Conservation (phyloP, 176 grass and related monocot genomes). For the Stipa capillata region DNA sequence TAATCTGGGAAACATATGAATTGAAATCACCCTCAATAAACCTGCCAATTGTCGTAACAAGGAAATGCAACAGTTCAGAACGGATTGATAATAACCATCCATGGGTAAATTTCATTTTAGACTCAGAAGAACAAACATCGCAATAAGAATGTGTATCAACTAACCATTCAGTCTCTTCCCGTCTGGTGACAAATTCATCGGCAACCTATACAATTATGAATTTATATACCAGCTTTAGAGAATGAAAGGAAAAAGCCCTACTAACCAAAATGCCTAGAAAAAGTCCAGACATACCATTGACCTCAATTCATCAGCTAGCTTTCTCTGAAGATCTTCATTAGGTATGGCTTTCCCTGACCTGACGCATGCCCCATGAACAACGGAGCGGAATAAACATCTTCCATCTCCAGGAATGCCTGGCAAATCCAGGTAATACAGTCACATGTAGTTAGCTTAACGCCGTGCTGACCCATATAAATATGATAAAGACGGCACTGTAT, state of each 20-base stretch:
- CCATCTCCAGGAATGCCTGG: conserved; percentile 78
- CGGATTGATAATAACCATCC: neutral
- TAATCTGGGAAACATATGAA: conserved; percentile 71
- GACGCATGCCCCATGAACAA: conserved; percentile 60
- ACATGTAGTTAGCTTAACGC: neutral
- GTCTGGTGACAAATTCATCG: conserved; percentile 70
- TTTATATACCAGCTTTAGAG: neutral
- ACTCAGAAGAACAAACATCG: neutral
- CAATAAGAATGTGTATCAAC: neutral
- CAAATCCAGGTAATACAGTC: conserved; percentile 11
- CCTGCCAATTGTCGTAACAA: conserved; percentile 19
- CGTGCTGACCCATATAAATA: too few species aligned
- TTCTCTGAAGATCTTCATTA: conserved; percentile 52
- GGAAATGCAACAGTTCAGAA: neutral
- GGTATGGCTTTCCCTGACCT: conserved; percentile 40
- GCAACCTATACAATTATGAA: conserved; percentile 38
- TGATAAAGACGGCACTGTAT: neutral
- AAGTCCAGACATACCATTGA: conserved; percentile 21
- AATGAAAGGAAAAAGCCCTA: neutral
- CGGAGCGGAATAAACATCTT: too few species aligned
- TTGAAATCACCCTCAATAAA: conserved; percentile 78
- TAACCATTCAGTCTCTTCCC: conserved; percentile 67
- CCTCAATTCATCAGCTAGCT: conserved; percentile 77
- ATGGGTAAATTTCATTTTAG: neutral
- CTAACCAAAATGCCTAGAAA: neutral